Conservation (phyloP, 192 early-diverging fungal genomes). For the Physocladia obscura region DNA sequence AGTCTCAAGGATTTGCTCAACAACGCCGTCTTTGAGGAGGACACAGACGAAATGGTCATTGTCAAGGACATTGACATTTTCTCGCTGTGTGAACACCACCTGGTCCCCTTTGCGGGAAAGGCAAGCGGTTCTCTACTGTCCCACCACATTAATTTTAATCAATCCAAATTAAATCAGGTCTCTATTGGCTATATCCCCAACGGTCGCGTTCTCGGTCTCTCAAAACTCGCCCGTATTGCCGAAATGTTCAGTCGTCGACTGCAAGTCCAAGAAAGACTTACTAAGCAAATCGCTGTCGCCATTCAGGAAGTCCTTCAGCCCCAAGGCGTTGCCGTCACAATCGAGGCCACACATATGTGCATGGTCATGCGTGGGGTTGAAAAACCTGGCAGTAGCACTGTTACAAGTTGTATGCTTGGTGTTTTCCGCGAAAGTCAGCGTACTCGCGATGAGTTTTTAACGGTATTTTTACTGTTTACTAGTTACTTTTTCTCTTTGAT, state of each 20-base stretch:
- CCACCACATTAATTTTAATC: not conserved
- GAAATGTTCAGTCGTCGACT: constrained; percentile 96
- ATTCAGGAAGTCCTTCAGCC: constrained; percentile 90
- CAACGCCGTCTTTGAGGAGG: constrained; percentile 96
- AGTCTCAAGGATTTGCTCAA: constrained; percentile 86
- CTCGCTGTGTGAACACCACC: constrained; percentile 97
- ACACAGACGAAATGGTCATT: constrained; percentile 99
- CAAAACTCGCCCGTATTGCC: constrained; percentile 95
- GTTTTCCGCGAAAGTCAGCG: constrained; percentile 85
- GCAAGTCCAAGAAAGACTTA: constrained; percentile 96
- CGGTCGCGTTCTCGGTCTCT: constrained; percentile 88
- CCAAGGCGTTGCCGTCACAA: constrained; percentile 94
- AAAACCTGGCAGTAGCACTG: constrained; percentile 92
- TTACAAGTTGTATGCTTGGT: constrained; percentile 95
- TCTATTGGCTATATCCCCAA: constrained; percentile 97
- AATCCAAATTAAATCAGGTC: constrained; percentile 52
- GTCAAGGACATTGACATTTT: constrained; percentile 95
- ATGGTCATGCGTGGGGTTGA: constrained; percentile 98
- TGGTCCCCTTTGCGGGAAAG: constrained; percentile 97
- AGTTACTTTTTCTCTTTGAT: too few species aligned
- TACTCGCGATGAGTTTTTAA: constrained; percentile 96
- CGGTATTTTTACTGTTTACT: constrained; percentile 42
- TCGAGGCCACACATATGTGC: constrained; percentile 95
- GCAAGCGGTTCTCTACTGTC: constrained; percentile 35
- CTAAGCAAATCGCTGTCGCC: constrained; percentile 93